These are phyloP conservation scores for Saccharum officinarum DNA, from an alignment of 176 grass and related monocot genomes.

Conservation along the genomic window DNA sequence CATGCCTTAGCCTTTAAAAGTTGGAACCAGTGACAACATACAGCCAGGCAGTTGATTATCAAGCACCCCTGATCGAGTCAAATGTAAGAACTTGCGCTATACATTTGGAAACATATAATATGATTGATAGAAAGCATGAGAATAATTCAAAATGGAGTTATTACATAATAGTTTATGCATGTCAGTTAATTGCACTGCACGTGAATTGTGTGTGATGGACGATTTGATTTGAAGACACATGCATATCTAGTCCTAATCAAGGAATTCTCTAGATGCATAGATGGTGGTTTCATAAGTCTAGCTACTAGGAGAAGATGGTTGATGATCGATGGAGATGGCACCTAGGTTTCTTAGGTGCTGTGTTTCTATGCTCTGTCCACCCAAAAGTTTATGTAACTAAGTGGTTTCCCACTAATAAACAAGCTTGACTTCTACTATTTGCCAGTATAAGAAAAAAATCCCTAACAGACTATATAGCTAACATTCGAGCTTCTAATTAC, in stretches of 20 bases:
- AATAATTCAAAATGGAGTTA: neutral
- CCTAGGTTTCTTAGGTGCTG: no score
- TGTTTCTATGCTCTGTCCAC: no score
- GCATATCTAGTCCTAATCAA: neutral
- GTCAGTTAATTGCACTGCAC: neutral
- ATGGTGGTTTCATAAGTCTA: neutral
- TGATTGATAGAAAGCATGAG: neutral
- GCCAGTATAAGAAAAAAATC: neutral
- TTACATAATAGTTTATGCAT: no score
- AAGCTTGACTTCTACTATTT: neutral
- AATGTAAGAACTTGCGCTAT: neutral
- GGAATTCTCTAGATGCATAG: neutral
- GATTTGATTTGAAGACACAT: neutral
- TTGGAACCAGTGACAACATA: neutral
- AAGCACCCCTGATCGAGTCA: neutral
- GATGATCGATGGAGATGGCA: neutral
- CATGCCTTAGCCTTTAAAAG: neutral
- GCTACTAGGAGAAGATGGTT: neutral
- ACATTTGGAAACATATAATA: neutral
- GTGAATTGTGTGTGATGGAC: neutral
- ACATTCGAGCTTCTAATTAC: no score
- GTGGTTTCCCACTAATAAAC: neutral
- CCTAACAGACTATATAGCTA: no score
- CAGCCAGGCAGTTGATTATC: neutral
- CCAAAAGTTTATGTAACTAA: neutral